These are phyloP conservation scores for Tremella mesenterica DNA, from an alignment of 768 basidiomycete genomes.

Conservation along the genomic window DNA sequence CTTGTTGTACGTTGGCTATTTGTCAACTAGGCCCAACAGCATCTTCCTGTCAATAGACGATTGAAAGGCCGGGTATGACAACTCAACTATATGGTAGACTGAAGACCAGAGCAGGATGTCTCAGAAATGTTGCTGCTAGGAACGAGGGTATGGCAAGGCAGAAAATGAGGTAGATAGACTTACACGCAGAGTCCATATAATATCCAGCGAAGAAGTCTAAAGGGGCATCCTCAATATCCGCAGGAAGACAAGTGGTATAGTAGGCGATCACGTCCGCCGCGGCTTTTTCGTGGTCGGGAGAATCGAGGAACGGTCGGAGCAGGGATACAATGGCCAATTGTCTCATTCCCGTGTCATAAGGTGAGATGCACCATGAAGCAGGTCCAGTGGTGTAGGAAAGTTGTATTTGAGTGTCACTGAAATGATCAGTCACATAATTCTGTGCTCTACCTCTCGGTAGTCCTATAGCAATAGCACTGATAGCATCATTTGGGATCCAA, in stretches of 20 bases:
- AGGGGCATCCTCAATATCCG: constrained; percentile 58
- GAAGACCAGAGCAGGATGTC: too few species aligned
- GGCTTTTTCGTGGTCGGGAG: constrained; percentile 62
- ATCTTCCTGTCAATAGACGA: too few species aligned
- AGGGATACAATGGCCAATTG: constrained; percentile 60
- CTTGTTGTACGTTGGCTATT: constrained; percentile 68
- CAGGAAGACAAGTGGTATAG: constrained; percentile 64
- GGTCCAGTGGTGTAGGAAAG: constrained; percentile 20
- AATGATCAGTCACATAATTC: too few species aligned
- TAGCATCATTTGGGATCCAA: too few species aligned
- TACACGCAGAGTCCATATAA: constrained; percentile 72
- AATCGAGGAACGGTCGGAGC: constrained; percentile 63
- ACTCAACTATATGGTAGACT: too few species aligned
- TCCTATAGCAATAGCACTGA: too few species aligned
- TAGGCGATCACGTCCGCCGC: constrained; percentile 70
- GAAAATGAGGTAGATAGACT: too few species aligned
- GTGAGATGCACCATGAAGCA: constrained; percentile 67
- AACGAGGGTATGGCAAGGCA: too few species aligned
- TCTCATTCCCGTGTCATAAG: constrained; percentile 60
- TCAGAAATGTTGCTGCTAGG: too few species aligned
- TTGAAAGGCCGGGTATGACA: too few species aligned
- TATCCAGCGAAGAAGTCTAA: constrained; percentile 62
- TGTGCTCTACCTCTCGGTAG: too few species aligned
- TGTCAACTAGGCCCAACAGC: neutral
- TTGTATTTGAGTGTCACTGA: neutral